Evolutionary conservation across 2,329 filamentous ascomycete genomes (phyloP).

Genomic region (Xylariaceae sp.): DNA sequence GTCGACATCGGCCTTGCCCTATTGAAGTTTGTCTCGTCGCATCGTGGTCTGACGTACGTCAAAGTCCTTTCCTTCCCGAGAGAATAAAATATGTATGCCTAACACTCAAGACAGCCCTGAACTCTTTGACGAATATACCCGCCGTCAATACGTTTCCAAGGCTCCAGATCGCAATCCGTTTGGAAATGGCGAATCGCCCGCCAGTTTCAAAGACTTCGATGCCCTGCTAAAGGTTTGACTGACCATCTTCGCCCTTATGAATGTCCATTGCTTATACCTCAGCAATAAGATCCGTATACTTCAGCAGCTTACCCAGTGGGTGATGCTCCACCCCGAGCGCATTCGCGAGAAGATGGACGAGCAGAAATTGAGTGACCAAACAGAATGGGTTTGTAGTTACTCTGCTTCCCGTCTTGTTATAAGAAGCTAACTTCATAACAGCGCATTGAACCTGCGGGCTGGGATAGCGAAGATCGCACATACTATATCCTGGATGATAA

Average conservation of each 20-base stretch:
- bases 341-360: slow-evolving; percentile 83
- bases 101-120: slow-evolving; percentile 55
- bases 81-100: slow-evolving; percentile 16
- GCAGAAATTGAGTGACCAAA: slow-evolving; percentile 73
- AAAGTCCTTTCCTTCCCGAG: slow-evolving; percentile 1
- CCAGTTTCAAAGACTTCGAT: slow-evolving; percentile 75
- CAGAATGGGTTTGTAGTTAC: slow-evolving; percentile 67
- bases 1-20: slow-evolving; percentile 78
- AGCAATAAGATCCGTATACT: slow-evolving; percentile 61
- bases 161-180: slow-evolving; percentile 78
- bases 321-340: slow-evolving; percentile 78
- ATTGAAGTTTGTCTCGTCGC: slow-evolving; percentile 89
- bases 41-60: slow-evolving; percentile 82
- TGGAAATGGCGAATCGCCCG: slow-evolving; percentile 66
- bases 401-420: slow-evolving; percentile 17
- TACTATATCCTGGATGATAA: slow-evolving; percentile 95
- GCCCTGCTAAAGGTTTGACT: slow-evolving; percentile 65
- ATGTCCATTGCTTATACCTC: slow-evolving; percentile 3
- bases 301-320: slow-evolving; percentile 85
- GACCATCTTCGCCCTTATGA: neutral
- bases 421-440: slow-evolving; percentile 35
- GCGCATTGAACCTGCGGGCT: slow-evolving; percentile 79
- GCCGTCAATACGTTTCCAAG: slow-evolving; percentile 81
- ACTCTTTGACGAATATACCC: slow-evolving; percentile 88
- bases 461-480: slow-evolving; percentile 78